Evolutionary conservation across 345 rosid species (phyloP).

Genomic region (Euphorbia lathyris): DNA sequence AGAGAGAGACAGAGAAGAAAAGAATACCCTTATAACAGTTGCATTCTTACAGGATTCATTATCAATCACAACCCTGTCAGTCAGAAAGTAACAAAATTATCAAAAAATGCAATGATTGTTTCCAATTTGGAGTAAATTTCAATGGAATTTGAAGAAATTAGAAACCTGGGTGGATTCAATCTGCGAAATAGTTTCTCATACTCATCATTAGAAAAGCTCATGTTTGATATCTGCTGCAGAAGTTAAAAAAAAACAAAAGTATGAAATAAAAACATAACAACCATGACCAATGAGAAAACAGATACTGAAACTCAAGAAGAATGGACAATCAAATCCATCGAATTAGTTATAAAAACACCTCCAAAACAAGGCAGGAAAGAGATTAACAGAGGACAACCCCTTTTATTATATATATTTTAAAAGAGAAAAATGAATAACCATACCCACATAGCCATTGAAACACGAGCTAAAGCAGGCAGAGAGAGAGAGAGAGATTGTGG

Average conservation of each 20-base stretch:
- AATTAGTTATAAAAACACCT: background rate
- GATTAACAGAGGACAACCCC: background rate
- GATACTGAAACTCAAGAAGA: constrained; percentile 11
- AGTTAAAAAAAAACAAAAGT: background rate
- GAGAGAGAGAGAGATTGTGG: background rate
- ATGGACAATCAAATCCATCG: background rate
- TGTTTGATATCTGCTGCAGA: constrained; percentile 51
- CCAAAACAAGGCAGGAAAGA: background rate
- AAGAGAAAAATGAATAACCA: background rate
- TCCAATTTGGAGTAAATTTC: constrained; percentile 3
- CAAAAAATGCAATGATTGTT: constrained; percentile 13
- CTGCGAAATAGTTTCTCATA: constrained; percentile 82
- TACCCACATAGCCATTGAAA: constrained; percentile 6
- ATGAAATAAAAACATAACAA: constrained; percentile 9
- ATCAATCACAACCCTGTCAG: constrained; percentile 90
- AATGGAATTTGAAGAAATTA: constrained; percentile 9
- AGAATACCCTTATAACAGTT: constrained; percentile 73
- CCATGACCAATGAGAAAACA: constrained; percentile 27
- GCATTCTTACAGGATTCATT: constrained; percentile 86
- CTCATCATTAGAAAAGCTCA: constrained; percentile 75
- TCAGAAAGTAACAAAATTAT: background rate
- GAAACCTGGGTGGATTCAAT: constrained; percentile 91
- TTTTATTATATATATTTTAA: background rate
- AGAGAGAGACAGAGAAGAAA: constrained; percentile 6
- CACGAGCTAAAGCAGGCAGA: constrained; percentile 5